These are phyloP conservation scores for Aspergillus ochraceoroseus DNA, from an alignment of 2,329 filamentous ascomycete genomes.

Conservation along the genomic window DNA sequence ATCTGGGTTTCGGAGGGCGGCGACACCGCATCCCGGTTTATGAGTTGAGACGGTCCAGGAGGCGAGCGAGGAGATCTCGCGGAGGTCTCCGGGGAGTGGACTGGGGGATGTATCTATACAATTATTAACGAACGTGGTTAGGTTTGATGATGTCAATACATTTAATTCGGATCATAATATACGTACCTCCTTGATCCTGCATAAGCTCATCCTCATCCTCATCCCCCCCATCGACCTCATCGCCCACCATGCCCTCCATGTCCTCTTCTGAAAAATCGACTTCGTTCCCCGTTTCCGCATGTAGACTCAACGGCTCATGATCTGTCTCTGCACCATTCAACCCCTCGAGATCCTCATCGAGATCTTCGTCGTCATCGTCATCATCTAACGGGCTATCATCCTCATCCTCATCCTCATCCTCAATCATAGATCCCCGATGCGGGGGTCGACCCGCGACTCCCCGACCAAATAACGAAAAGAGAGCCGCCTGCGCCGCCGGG, in stretches of 20 bases:
- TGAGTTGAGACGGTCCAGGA: conserved; percentile 61
- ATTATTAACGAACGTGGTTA: no score
- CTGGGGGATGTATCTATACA: conserved; percentile 33
- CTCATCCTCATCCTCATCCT: conserved; percentile 20
- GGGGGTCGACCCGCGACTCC: conserved; percentile 13
- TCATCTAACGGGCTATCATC: conserved; percentile 18
- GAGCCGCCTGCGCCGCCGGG: conserved; percentile 21
- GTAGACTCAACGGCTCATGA: conserved; percentile 11
- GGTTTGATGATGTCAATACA: no score
- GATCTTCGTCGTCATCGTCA: conserved; percentile 19
- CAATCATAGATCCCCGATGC: conserved; percentile 4
- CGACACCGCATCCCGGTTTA: conserved; percentile 59
- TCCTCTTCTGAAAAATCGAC: conserved; percentile 21
- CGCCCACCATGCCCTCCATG: conserved; percentile 18
- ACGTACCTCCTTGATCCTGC: conserved; percentile 36
- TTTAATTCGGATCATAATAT: no score
- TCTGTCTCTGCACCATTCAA: conserved; percentile 13
- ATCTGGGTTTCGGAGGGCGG: conserved; percentile 55
- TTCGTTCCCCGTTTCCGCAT: conserved; percentile 19
- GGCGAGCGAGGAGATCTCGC: conserved; percentile 62
- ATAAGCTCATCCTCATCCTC: conserved; percentile 34
- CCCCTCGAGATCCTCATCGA: no score
- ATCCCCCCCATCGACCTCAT: conserved; percentile 19
- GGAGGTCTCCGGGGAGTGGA: conserved; percentile 45
- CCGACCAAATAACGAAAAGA: conserved; percentile 21